Evolutionary conservation across 192 early-diverging fungal species (phyloP), one percentile per base, ranked within the genome.

Genomic region (Umbelopsis ramanniana): DNA sequence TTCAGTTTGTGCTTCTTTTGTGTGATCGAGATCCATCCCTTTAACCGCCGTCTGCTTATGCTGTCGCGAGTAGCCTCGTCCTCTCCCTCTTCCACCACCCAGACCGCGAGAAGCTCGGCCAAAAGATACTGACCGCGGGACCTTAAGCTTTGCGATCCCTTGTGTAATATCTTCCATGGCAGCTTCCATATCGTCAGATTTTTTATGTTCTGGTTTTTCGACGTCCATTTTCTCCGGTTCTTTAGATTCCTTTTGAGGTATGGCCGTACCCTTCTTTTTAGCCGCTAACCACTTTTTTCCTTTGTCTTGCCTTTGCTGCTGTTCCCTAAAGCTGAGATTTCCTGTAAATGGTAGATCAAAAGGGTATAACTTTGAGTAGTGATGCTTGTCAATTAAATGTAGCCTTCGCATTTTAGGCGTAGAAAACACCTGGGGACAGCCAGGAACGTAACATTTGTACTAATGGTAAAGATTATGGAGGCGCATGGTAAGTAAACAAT

Each of bases 331-430:
- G 3, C 79, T 73, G 0, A 83, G 15, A 19, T 79, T 72, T 6
- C 86, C 86, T 2, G 78, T 83, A 8, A 74, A 21, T 11, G 80
- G 71, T 21, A 87, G 71, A 6, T 72, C 72, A 74, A 88, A 88
- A 11, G 84, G 80, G 74, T 85, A 88, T 23, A 67, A 70, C 45
- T 68, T 79, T 14, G 87, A 82, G 57, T 86, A 88, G 4, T 77
- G 45, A 52, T 88, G 87, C 33, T 86, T 84, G 29, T 85, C 83
- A 55, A 88, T 84, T 43, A 86, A 52, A 71, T 88, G 87, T 26
- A 77, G 37, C 38, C 77, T 74, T 29, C 87, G 71, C 68, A 75
- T 83, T 21, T 68, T 55, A n/a, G 77, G 69, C 0, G 70, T 68
- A 1, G 66, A 73, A 53, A 86, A 86, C 1, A 72, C n/a, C 37